Percentiles rank a stretch among this genome's conserved stretches.
Conservation (phyloP, 139 green algal genomes). For the Edaphochlamys debaryana region DNA sequence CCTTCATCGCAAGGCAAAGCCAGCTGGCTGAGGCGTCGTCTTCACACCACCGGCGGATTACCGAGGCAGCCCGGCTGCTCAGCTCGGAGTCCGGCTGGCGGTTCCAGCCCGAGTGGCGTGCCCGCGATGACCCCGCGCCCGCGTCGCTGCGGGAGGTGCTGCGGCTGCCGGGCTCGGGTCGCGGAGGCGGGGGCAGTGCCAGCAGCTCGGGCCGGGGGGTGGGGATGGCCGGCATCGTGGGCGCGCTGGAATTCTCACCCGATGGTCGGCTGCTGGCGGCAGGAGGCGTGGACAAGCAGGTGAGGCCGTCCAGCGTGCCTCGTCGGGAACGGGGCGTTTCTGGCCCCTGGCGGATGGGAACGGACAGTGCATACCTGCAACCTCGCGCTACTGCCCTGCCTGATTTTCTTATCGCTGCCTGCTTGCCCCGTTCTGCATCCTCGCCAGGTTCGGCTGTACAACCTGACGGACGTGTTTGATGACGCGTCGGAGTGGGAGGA, state of each 20-base stretch:
- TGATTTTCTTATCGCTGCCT: too few species aligned
- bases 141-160: constrained; percentile 12
- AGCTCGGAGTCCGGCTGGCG: too few species aligned
- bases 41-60: too few species aligned
- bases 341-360: too few species aligned
- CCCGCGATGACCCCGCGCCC: background rate
- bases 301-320: too few species aligned
- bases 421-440: too few species aligned
- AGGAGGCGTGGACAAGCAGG: constrained; percentile 78
- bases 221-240: constrained; percentile 56
- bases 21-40: too few species aligned
- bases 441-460: constrained; percentile 41
- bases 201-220: background rate
- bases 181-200: background rate
- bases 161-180: background rate
- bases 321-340: too few species aligned
- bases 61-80: too few species aligned
- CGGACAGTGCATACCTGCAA: too few species aligned
- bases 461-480: constrained; percentile 43
- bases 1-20: too few species aligned
- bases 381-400: too few species aligned
- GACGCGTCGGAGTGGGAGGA: constrained; percentile 29
- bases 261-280: constrained; percentile 72
- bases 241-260: constrained; percentile 75
- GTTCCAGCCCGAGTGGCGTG: background rate